These are phyloP conservation scores for Artemisia annua DNA, from an alignment of 129 eudicot species.

Conservation along the genomic window DNA sequence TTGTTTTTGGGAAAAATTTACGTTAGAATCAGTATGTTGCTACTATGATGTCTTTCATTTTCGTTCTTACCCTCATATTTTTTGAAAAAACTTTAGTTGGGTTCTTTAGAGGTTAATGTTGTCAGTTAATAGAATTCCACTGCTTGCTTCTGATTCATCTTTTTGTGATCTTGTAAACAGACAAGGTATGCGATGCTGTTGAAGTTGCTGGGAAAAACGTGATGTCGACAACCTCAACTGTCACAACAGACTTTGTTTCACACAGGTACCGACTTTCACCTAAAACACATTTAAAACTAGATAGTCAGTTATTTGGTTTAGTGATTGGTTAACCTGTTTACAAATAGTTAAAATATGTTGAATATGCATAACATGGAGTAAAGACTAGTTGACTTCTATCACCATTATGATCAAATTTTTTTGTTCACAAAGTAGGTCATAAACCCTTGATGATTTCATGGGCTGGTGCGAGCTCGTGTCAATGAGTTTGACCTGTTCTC, in stretches of 20 bases:
- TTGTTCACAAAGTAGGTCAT: too few relatives aligned
- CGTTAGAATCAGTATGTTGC: not conserved
- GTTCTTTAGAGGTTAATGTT: not conserved
- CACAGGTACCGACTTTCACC: constrained; percentile 41
- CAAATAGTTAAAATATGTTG: not conserved
- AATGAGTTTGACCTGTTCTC: too few relatives aligned
- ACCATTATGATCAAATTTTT: too few relatives aligned
- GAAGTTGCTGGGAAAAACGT: constrained; percentile 89
- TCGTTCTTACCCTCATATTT: not conserved
- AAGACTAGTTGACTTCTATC: too few relatives aligned
- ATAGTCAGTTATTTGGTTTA: too few relatives aligned
- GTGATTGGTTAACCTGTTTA: too few relatives aligned
- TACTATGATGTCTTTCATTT: constrained; percentile 4
- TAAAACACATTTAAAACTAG: not conserved
- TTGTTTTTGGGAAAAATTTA: too few relatives aligned
- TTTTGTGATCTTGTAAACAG: constrained; percentile 35
- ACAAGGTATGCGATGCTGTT: constrained; percentile 77
- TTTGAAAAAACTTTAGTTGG: not conserved
- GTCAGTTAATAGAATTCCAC: not conserved
- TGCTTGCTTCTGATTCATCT: constrained; percentile 1
- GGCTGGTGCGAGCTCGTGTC: too few relatives aligned
- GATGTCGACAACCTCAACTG: constrained; percentile 79
- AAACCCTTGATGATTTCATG: too few relatives aligned
- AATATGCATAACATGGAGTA: too few relatives aligned
- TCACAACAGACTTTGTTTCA: constrained; percentile 74